These are phyloP conservation scores for Cyberlindnera saturnus DNA, from an alignment of 805 yeast genomes.

Conservation along the genomic window DNA sequence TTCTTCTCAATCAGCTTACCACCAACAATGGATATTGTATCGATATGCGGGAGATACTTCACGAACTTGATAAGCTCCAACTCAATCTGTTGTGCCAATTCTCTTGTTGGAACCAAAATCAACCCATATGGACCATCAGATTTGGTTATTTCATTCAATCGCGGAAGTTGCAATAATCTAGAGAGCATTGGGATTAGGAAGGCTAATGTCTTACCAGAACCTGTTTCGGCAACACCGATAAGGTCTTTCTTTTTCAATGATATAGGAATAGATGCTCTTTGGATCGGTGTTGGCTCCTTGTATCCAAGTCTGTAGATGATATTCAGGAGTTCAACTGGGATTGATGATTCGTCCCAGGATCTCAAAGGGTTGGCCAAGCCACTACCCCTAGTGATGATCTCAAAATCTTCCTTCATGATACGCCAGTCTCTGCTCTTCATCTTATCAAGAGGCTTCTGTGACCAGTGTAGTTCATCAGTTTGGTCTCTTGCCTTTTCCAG, in stretches of 20 bases:
- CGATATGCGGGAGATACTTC: constrained; percentile 32
- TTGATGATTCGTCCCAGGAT: constrained; percentile 60
- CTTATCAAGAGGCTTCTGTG: constrained; percentile 49
- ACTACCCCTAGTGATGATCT: constrained; percentile 49
- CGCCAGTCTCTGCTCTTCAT: constrained; percentile 92
- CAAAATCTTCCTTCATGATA: constrained; percentile 71
- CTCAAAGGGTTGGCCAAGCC: constrained; percentile 52
- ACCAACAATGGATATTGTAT: constrained; percentile 70
- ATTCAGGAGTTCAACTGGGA: constrained; percentile 37
- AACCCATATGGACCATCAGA: constrained; percentile 68
- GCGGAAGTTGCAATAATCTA: constrained; percentile 43
- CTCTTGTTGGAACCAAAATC: constrained; percentile 89
- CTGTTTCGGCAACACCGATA: constrained; percentile 92
- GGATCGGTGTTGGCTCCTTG: constrained; percentile 80
- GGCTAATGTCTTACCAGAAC: constrained; percentile 90
- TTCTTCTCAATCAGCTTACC: constrained; percentile 84
- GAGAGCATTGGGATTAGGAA: constrained; percentile 68
- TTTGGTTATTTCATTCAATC: constrained; percentile 39
- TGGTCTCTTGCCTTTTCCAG: not conserved
- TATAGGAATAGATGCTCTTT: constrained; percentile 79
- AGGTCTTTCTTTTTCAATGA: constrained; percentile 56
- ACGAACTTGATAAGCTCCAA: constrained; percentile 53
- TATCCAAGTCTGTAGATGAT: constrained; percentile 40
- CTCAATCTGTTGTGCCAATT: constrained; percentile 83
- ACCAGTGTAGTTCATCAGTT: constrained; percentile 45